Evolutionary conservation across 306 rosid species (phyloP).

Genomic region (Castanopsis chinensis): DNA sequence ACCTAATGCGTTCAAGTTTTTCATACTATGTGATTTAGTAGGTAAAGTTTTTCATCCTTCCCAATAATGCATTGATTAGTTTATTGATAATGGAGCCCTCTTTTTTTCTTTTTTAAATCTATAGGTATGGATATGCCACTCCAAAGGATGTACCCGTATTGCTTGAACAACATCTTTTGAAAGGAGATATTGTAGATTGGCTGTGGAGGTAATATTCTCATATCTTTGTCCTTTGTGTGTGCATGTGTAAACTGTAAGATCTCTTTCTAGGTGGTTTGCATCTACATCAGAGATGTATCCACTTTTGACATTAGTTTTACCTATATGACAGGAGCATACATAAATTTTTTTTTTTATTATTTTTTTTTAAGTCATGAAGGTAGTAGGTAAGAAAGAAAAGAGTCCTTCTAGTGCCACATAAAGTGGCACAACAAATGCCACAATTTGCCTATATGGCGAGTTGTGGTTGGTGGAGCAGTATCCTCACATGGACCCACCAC

Average conservation of each 20-base stretch:
- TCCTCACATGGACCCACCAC: no score
- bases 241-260: not conserved
- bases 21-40: not conserved
- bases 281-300: not conserved
- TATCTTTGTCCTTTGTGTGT: not conserved
- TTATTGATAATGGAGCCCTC: not conserved
- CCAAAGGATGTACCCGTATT: slow-evolving; percentile 73
- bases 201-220: slow-evolving; percentile 71
- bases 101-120: not conserved
- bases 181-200: slow-evolving; percentile 62
- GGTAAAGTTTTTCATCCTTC: not conserved
- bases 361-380: not conserved
- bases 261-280: not conserved
- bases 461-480: no score
- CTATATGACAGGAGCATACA: not conserved
- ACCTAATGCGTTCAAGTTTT: not conserved
- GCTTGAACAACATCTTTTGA: slow-evolving; percentile 74
- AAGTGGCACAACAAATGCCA: no score
- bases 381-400: not conserved
- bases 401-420: no score
- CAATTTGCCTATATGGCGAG: no score
- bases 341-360: not conserved
- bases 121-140: slow-evolving; percentile 91
- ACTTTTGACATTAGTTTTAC: not conserved
- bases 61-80: not conserved